Evolutionary conservation across 1,284 basidiomycete species (phyloP).

Genomic region (Coniferiporia weirii): DNA sequence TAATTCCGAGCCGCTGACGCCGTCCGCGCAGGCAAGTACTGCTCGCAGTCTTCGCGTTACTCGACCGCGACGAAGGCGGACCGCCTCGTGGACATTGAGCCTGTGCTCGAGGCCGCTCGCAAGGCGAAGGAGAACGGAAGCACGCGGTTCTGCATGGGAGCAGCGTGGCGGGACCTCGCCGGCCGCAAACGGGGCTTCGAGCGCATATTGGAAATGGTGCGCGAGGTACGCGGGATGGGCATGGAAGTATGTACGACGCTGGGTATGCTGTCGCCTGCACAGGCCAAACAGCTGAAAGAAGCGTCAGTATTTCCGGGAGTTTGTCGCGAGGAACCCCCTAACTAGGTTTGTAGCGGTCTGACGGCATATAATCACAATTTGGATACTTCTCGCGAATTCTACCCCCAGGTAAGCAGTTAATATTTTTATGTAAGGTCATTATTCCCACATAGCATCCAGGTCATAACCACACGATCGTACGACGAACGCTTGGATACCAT

Average conservation of each 20-base stretch:
- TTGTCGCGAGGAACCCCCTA: conserved; percentile 2
- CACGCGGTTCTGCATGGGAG: conserved; percentile 98
- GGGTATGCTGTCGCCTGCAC: conserved; percentile 93
- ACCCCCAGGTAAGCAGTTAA: conserved; percentile 63
- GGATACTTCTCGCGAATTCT: conserved; percentile 96
- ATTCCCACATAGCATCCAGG: conserved; percentile 39
- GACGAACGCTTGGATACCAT: conserved; percentile 93
- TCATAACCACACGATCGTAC: conserved; percentile 93
- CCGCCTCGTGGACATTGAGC: conserved; percentile 85
- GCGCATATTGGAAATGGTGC: conserved; percentile 91
- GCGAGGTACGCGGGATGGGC: conserved; percentile 81
- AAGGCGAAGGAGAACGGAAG: conserved; percentile 95
- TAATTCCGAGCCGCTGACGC: neutral
- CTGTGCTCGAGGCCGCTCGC: conserved; percentile 85
- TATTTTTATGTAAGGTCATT: conserved; percentile 2
- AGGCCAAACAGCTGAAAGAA: conserved; percentile 90
- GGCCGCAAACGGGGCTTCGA: conserved; percentile 95
- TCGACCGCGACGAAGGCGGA: conserved; percentile 87
- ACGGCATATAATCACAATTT: conserved; percentile 99
- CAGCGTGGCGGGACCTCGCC: conserved; percentile 96
- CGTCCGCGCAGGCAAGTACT: conserved; percentile 75
- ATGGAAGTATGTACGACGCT: conserved; percentile 99
- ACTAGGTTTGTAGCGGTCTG: conserved; percentile 55
- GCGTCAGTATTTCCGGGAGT: conserved; percentile 54
- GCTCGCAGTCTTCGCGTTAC: conserved; percentile 93